Conservation (phyloP, 1,284 basidiomycete genomes). For the Polyporus tsugae region DNA sequence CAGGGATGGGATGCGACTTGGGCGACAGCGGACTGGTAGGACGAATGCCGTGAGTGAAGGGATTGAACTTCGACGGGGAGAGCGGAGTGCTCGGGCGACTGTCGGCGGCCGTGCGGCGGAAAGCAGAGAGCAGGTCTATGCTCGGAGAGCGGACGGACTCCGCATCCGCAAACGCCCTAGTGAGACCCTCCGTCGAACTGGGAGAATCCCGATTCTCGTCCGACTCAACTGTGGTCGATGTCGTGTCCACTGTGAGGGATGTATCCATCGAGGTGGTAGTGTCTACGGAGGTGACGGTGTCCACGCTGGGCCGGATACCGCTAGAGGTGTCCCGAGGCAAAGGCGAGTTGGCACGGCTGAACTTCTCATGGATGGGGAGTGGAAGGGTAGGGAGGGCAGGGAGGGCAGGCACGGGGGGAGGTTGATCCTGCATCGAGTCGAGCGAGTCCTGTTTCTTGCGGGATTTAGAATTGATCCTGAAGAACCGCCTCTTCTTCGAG, state of each 20-base stretch:
- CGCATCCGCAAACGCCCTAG: slow-evolving; percentile 40
- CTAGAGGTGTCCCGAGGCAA: slow-evolving; percentile 17
- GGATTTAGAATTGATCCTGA: slow-evolving; percentile 44
- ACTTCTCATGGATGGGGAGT: slow-evolving; percentile 62
- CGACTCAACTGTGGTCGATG: slow-evolving; percentile 27
- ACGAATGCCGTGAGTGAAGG: slow-evolving; percentile 14
- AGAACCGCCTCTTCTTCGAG: slow-evolving; percentile 43
- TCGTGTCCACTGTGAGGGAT: slow-evolving; percentile 16
- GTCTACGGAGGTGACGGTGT: slow-evolving; percentile 23
- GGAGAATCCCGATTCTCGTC: slow-evolving; percentile 22
- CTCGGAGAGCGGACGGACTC: slow-evolving; percentile 43
- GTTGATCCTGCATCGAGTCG: slow-evolving; percentile 37
- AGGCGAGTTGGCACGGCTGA: slow-evolving; percentile 46
- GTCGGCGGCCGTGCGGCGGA: slow-evolving; percentile 28
- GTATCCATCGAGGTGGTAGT: slow-evolving; percentile 24
- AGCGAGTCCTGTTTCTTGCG: slow-evolving; percentile 38
- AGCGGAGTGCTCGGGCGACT: slow-evolving; percentile 11
- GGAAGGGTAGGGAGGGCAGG: slow-evolving; percentile 44
- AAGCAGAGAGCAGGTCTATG: slow-evolving; percentile 40
- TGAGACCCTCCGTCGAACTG: slow-evolving; percentile 32
- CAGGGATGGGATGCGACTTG: slow-evolving; percentile 25
- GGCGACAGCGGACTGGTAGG: slow-evolving; percentile 24
- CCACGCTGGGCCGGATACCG: slow-evolving; percentile 29
- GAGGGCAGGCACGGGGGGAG: slow-evolving; percentile 47
- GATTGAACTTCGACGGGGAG: slow-evolving; percentile 25